Evolutionary conservation across 2,329 filamentous ascomycete genomes (phyloP).

Genomic region (Esteya vermicola): DNA sequence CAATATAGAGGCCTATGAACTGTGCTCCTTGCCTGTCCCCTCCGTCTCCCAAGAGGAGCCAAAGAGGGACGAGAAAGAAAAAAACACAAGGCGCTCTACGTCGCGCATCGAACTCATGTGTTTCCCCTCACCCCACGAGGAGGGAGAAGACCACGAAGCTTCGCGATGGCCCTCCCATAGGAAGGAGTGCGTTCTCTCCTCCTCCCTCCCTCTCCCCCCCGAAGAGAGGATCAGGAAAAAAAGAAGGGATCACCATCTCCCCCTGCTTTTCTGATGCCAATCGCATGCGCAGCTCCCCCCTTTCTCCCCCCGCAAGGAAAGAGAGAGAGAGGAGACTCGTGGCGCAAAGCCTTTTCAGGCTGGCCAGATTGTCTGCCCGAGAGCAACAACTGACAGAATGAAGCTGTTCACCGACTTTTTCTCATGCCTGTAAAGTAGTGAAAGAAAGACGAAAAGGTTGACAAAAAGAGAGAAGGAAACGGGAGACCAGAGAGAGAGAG

Average conservation of each 20-base stretch:
- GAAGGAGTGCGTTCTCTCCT: not conserved
- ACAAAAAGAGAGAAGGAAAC: conserved; percentile 2
- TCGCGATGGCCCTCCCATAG: conserved; percentile 13
- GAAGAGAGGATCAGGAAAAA: no score
- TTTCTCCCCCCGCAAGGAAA: not conserved
- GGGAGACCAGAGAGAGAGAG: not conserved
- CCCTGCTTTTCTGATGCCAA: conserved; percentile 14
- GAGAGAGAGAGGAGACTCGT: conserved; percentile 1
- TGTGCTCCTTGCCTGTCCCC: not conserved
- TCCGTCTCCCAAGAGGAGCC: not conserved
- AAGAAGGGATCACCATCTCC: not conserved
- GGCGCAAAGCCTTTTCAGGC: conserved; percentile 13
- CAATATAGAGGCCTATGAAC: conserved; percentile 9
- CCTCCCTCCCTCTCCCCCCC: no score
- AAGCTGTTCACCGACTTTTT: conserved; percentile 15
- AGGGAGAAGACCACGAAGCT: conserved; percentile 10
- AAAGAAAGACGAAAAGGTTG: not conserved
- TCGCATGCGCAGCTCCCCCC: conserved; percentile 9
- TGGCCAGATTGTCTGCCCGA: conserved; percentile 1
- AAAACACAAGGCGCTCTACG: conserved; percentile 7
- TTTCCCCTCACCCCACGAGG: conserved; percentile 2
- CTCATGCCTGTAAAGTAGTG: no score
- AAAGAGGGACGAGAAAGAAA: not conserved
- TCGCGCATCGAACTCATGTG: conserved; percentile 14
- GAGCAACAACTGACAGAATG: conserved; percentile 4